Evolutionary conservation across 306 rosid genomes (phyloP).

Genomic region (Lathyrus sativus): DNA sequence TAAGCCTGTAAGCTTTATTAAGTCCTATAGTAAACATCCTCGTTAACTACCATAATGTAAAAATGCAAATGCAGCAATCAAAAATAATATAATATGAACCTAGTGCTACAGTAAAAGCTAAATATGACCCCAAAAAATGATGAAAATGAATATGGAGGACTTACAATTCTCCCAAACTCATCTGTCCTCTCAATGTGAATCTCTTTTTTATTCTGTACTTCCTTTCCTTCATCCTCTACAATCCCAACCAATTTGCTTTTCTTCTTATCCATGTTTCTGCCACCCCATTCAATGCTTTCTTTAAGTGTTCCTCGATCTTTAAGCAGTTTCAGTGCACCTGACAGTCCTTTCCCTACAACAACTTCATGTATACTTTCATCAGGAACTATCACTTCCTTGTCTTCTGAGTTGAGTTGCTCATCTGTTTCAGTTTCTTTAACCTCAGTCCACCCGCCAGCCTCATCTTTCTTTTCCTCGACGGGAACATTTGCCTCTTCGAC

Average conservation of each 20-base stretch:
- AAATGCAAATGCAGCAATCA: slow-evolving; percentile 29
- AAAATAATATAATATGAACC: slow-evolving; percentile 19
- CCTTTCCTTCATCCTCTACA: slow-evolving; percentile 64
- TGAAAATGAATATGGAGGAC: slow-evolving; percentile 35
- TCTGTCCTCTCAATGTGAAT: slow-evolving; percentile 92
- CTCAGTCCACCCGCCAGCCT: slow-evolving; percentile 89
- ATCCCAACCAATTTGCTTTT: slow-evolving; percentile 92
- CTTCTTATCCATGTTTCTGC: slow-evolving; percentile 99
- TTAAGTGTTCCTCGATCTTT: slow-evolving; percentile 92
- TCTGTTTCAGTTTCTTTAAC: slow-evolving; percentile 62
- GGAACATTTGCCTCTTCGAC: slow-evolving; percentile 61
- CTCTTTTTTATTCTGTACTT: slow-evolving; percentile 67
- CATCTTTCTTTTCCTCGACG: slow-evolving; percentile 54
- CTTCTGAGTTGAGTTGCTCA: slow-evolving; percentile 56
- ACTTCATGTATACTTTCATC: slow-evolving; percentile 93
- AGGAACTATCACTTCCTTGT: slow-evolving; percentile 60
- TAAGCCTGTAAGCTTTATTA: slow-evolving; percentile 2
- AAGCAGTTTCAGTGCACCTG: slow-evolving; percentile 83
- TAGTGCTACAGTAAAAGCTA: slow-evolving; percentile 5
- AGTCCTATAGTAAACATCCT: neutral
- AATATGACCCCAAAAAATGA: neutral
- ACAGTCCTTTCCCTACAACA: slow-evolving; percentile 85
- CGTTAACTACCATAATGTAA: neutral
- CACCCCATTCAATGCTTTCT: slow-evolving; percentile 95
- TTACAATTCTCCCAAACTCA: slow-evolving; percentile 92